A percentile compares a stretch with the other conserved stretches of the same genome.
Evolutionary conservation across 768 basidiomycete species (phyloP).

Genomic region (Pulveroboletus sp.): DNA sequence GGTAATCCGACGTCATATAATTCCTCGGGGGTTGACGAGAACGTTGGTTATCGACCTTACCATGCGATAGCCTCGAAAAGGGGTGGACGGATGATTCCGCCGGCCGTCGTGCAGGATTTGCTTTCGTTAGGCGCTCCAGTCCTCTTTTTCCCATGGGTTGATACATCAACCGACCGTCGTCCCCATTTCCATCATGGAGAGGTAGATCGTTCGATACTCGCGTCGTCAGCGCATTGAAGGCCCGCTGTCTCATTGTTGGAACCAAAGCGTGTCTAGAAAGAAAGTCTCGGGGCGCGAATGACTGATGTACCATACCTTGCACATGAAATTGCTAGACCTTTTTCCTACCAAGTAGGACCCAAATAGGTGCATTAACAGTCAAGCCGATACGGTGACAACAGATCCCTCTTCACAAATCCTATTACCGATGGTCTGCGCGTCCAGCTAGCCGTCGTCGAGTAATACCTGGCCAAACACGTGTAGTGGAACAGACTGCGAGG

Average conservation of each 20-base stretch:
- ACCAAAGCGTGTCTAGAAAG: slow-evolving; percentile 63
- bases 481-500: slow-evolving; percentile 64
- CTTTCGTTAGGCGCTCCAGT: too few relatives aligned
- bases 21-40: too few relatives aligned
- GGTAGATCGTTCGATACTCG: slow-evolving; percentile 61
- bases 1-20: too few relatives aligned
- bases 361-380: slow-evolving; percentile 69
- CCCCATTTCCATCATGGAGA: slow-evolving; percentile 36
- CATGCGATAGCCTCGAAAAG: too few relatives aligned
- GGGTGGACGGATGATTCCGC: too few relatives aligned
- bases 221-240: slow-evolving; percentile 60
- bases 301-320: slow-evolving; percentile 52
- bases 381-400: slow-evolving; percentile 59
- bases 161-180: too few relatives aligned
- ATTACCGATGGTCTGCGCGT: slow-evolving; percentile 40
- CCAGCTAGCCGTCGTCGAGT: slow-evolving; percentile 70
- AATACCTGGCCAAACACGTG: slow-evolving; percentile 76
- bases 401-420: slow-evolving; percentile 49
- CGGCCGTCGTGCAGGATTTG: too few relatives aligned
- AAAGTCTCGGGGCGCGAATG: not conserved
- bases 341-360: slow-evolving; percentile 77
- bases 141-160: too few relatives aligned
- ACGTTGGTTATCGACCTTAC: too few relatives aligned
- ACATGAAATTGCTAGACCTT: slow-evolving; percentile 70
- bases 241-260: slow-evolving; percentile 65